phyloP scores from a whole-genome alignment of 176 grass and related monocot species.

The Raddia guianensis region DNA sequence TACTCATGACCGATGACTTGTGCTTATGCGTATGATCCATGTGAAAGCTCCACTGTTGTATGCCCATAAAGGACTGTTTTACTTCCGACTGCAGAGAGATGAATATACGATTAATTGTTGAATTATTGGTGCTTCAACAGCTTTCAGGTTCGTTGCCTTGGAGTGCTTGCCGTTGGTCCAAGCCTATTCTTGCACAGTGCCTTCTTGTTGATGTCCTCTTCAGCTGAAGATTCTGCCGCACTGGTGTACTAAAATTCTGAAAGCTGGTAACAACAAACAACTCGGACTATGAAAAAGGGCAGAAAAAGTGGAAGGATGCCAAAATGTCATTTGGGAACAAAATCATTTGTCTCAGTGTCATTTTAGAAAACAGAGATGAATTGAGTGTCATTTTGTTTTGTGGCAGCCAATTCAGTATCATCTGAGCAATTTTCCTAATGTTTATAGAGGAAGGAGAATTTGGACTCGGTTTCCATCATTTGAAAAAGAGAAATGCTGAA shows the following conservation, averaged over 20 bases:
- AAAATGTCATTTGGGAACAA: no score
- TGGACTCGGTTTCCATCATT: no score
- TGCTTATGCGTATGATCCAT: neutral
- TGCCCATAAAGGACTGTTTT: slow-evolving; percentile 1
- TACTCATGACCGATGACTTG: neutral
- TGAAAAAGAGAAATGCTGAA: no score
- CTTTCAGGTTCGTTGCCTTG: neutral
- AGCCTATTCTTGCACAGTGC: neutral
- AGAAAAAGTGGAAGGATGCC: no score
- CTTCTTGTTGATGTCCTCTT: neutral
- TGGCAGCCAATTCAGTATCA: no score
- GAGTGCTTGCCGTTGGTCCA: neutral
- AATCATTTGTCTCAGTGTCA: no score
- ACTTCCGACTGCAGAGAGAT: slow-evolving; percentile 23
- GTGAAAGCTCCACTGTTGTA: slow-evolving; percentile 19
- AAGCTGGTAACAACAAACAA: neutral
- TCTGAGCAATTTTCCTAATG: no score
- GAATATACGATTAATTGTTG: neutral
- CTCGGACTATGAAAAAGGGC: no score
- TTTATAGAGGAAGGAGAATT: no score
- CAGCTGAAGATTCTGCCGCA: slow-evolving; percentile 15
- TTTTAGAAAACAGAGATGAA: no score
- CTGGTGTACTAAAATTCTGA: neutral
- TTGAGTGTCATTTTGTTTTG: no score
- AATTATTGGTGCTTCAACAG: neutral